Evolutionary conservation across 306 rosid genomes (phyloP).

Genomic region (Cotoneaster glaucophyllus): DNA sequence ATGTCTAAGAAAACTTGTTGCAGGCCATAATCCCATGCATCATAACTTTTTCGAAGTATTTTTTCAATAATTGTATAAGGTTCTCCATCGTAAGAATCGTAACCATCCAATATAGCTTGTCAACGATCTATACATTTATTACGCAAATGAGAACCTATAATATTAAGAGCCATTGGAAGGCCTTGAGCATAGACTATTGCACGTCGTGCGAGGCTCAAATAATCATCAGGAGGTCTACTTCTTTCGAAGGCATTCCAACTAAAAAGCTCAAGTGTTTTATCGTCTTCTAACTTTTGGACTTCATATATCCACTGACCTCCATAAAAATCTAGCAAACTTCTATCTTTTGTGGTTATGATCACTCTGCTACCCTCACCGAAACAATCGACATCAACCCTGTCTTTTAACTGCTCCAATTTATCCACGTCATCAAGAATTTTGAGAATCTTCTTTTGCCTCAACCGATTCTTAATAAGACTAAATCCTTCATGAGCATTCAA

Average conservation of each 20-base stretch:
- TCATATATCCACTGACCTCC: neutral
- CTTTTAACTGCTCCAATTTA: no score
- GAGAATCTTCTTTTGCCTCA: no score
- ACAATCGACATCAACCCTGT: no score
- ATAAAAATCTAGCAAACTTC: no score
- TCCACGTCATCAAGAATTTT: no score
- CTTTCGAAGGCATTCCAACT: no score
- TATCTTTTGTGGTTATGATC: no score
- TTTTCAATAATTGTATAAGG: conserved; percentile 19
- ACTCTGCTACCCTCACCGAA: no score
- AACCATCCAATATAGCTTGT: conserved; percentile 13
- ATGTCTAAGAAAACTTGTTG: neutral
- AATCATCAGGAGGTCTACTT: neutral
- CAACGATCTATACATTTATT: conserved; percentile 14
- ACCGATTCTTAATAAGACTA: no score
- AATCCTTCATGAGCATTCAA: no score
- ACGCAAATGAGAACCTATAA: no score
- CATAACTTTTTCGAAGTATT: conserved; percentile 26
- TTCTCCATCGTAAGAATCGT: neutral
- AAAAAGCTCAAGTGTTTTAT: neutral
- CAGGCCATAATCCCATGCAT: neutral
- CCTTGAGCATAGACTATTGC: neutral
- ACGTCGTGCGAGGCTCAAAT: neutral
- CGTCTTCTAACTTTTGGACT: neutral
- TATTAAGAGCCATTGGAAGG: no score